Evolutionary conservation across 352 stramenopile species (phyloP).

Genomic region (Phytophthora sojae): DNA sequence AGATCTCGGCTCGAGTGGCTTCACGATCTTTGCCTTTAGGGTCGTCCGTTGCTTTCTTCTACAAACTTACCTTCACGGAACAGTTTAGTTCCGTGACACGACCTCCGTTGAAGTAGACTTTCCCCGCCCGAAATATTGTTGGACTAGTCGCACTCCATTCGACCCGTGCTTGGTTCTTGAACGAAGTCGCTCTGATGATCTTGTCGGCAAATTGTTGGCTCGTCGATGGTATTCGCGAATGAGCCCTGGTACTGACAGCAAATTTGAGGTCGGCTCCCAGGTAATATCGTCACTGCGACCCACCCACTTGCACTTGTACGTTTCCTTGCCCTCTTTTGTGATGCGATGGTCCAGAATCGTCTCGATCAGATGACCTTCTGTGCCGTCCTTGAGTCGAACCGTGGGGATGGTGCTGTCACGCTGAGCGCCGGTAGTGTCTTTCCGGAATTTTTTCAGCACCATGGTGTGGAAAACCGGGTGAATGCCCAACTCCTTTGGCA

Average conservation of each 20-base stretch:
- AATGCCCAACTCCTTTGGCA: not conserved
- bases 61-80: too few species aligned
- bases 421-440: not conserved
- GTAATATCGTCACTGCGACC: slow-evolving; percentile 7
- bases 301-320: slow-evolving; percentile 18
- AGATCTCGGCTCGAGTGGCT: too few species aligned
- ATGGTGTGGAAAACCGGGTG: not conserved
- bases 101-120: not conserved
- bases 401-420: not conserved
- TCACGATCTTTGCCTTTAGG: too few species aligned
- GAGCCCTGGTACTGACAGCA: slow-evolving; percentile 6
- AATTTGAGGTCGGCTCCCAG: slow-evolving; percentile 9
- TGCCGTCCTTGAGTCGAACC: slow-evolving; percentile 10
- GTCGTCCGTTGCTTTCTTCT: too few species aligned
- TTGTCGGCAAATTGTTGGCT: not conserved
- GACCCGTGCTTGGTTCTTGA: not conserved
- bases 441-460: not conserved
- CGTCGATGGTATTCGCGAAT: slow-evolving; percentile 7
- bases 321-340: not conserved
- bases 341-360: not conserved
- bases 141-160: not conserved
- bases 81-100: too few species aligned
- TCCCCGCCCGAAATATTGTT: not conserved
- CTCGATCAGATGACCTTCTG: slow-evolving; percentile 6
- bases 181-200: not conserved